Conservation (phyloP, 345 rosid species). For the Eucalyptus tenuipes region DNA sequence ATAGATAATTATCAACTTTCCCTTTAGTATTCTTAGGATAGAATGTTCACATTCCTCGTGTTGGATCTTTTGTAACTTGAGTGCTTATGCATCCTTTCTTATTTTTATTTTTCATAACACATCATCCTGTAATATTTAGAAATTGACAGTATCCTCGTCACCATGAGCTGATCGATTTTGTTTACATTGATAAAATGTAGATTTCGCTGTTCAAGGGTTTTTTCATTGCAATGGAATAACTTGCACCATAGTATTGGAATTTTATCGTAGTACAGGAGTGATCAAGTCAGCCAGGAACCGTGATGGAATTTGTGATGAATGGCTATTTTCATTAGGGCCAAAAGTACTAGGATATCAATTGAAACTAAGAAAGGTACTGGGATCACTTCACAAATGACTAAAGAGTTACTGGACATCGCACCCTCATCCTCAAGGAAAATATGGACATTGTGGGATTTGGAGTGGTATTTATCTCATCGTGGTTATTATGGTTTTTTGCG, state of each 20-base stretch:
- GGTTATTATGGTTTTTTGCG: neutral
- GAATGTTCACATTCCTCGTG: neutral
- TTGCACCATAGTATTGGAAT: neutral
- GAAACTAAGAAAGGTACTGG: neutral
- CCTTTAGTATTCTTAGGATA: neutral
- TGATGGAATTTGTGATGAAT: neutral
- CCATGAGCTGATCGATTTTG: neutral
- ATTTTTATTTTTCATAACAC: neutral
- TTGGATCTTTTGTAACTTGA: neutral
- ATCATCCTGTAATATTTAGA: neutral
- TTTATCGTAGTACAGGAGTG: neutral
- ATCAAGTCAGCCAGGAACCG: neutral
- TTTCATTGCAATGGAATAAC: neutral
- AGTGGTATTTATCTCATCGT: neutral
- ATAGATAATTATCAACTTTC: neutral
- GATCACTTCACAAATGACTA: neutral
- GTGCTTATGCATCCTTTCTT: neutral
- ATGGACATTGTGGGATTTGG: neutral
- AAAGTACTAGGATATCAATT: neutral
- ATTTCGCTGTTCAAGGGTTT: neutral
- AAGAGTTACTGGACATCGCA: neutral
- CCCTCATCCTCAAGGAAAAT: neutral
- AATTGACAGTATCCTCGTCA: neutral
- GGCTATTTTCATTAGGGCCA: neutral
- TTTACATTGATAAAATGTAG: neutral